Percentiles rank a stretch among this genome's conserved stretches.
Evolutionary conservation across 305 asterid species (phyloP).

Genomic region (Euphrasia arctica): DNA sequence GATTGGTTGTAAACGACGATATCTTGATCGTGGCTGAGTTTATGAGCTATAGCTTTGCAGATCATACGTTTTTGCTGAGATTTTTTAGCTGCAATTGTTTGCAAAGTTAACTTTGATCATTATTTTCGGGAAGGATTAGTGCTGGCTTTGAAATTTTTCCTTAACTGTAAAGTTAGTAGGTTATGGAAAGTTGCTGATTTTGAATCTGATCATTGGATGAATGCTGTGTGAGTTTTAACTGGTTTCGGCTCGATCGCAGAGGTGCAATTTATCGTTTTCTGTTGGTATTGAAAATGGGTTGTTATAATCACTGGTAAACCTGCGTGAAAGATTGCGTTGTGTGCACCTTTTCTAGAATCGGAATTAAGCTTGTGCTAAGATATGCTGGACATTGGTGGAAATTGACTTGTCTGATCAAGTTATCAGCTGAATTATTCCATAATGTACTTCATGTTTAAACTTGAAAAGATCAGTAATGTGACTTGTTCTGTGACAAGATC

Average conservation of each 20-base stretch:
- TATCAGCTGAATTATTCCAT: constrained; percentile 14
- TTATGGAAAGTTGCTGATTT: constrained; percentile 25
- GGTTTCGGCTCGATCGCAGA: constrained; percentile 26
- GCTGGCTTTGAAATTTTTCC: constrained; percentile 24
- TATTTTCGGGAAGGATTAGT: constrained; percentile 18
- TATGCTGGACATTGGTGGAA: constrained; percentile 20
- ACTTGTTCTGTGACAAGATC: constrained; percentile 17
- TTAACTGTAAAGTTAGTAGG: constrained; percentile 33
- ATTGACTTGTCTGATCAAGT: constrained; percentile 21
- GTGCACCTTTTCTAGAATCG: constrained; percentile 20
- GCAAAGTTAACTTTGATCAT: constrained; percentile 25
- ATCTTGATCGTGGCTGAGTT: constrained; percentile 41
- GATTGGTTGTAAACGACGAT: constrained; percentile 32
- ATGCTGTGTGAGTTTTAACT: constrained; percentile 15
- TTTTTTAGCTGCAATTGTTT: constrained; percentile 35
- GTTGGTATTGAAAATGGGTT: constrained; percentile 21
- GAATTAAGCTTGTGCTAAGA: constrained; percentile 22
- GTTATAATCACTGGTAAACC: constrained; percentile 14
- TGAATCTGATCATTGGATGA: constrained; percentile 32
- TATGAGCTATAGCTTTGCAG: constrained; percentile 43
- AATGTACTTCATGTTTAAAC: constrained; percentile 23
- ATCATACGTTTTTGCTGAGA: constrained; percentile 46
- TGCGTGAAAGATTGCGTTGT: constrained; percentile 11
- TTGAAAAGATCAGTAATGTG: constrained; percentile 13
- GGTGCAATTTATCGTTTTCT: constrained; percentile 20